Evolutionary conservation across 345 rosid genomes (phyloP), one percentile per base, ranked within the genome.

Genomic region (Moricandia arvensis): DNA sequence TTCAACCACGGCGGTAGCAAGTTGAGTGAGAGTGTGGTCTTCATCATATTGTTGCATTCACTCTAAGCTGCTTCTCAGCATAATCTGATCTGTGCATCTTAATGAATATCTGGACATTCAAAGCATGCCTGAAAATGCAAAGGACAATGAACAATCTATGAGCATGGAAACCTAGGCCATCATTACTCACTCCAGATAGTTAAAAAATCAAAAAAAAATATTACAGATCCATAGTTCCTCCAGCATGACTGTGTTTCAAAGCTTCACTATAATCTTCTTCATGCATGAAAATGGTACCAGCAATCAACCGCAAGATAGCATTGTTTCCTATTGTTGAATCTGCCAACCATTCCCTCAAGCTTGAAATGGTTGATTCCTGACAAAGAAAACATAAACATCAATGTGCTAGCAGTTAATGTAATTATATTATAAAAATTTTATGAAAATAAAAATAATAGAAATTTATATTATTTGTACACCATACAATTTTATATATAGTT

Each of bases 161-260:
- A 59, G 24, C 31, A 70, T 64, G 43, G 8, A 63, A 27, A 65
- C 33, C 51, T 31, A 38, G 60, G 60, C 17, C 67, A 41, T 65
- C 54, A 29, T 49, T 12, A 54, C 3, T 17, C 21, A 4, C 68
- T 31, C 29, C 5, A 57, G 24, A 12, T 58, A 26, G 53, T 13
- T 13, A 13, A 45, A 30, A 17, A 17, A 51, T 16, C 12, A 0
- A 13, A 41, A 43, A 8, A 66, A 8, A 54, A 54, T 35, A 97
- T 88, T 73, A 95, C 97, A 95, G 80, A 67, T 90, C 99, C 97
- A 95, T 85, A 64, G 96, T 90, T 62, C 99, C 97, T 47, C 97
- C 99, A 66, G 91, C 75, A 80, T 95, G 83, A 9, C 96, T 95
- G 84, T 90, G 96, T 78, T 92, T 95, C 72, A 95, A 84, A 75